These are phyloP conservation scores for Leucoagaricus sp. DNA, from an alignment of 1,284 basidiomycete species.

Conservation along the genomic window DNA sequence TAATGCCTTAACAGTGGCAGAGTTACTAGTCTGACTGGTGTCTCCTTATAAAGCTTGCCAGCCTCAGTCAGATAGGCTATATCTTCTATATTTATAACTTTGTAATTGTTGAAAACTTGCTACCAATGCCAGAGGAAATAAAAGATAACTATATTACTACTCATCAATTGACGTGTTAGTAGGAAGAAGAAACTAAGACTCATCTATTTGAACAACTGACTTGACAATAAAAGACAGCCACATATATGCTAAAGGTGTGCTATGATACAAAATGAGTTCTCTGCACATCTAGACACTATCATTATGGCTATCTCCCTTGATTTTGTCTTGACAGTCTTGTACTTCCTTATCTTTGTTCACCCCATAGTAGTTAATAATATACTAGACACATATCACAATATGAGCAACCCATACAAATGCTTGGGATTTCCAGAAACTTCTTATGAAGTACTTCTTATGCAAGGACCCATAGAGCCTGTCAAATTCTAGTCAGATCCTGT, in stretches of 20 bases:
- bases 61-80: not conserved
- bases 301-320: not conserved
- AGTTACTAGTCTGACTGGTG: not conserved
- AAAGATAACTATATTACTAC: not conserved
- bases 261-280: not conserved
- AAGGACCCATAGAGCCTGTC: constrained; percentile 8
- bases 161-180: not conserved
- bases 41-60: not conserved
- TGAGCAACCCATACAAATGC: constrained; percentile 13
- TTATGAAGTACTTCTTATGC: constrained; percentile 9
- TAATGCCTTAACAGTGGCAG: not conserved
- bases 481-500: too few relatives aligned
- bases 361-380: not conserved
- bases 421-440: constrained; percentile 6
- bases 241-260: constrained; percentile 5
- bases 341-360: not conserved
- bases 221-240: constrained; percentile 8
- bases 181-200: not conserved
- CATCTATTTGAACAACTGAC: constrained; percentile 5
- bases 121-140: constrained; percentile 8
- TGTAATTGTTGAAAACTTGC: not conserved
- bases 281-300: not conserved
- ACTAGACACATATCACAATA: constrained; percentile 10
- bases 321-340: not conserved
- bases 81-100: not conserved